Evolutionary conservation across 495 filamentous ascomycete species (phyloP), one percentile per base, ranked within the genome.

Genomic region (Cenococcum geophilum): DNA sequence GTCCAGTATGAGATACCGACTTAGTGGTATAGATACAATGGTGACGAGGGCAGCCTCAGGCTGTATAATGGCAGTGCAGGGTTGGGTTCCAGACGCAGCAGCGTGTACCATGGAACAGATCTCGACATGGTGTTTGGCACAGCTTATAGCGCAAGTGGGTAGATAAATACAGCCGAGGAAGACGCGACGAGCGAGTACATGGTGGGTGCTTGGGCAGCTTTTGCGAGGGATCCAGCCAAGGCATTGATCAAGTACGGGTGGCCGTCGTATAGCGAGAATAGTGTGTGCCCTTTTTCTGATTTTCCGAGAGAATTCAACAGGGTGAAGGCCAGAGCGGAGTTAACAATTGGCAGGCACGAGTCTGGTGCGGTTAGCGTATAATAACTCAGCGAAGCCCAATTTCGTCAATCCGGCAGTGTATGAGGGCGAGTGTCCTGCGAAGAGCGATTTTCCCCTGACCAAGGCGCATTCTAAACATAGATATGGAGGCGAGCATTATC

Each of bases 61-160:
- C 43, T 64, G 20, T 67, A 60, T 27, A 45, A 58, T 14, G 22
- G 58, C 18, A 20, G 32, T 22, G 48, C 58, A 16, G 58, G 58
- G 1, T 50, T 60, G 12, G 58, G 48, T 14, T 25, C 25, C 9
- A 35, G 58, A 40, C 51, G 61, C 18, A 67, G 60, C 32, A 57
- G 61, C 12, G 65, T 61, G n/a, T 67, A 64, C 32, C 65, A 67
- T 23, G 60, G 61, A 8, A 48, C 32, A 14, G 65, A 67, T 21
- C 50, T 60, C 14, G 34, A 53, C 40, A 61, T 64, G 65, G 25
- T 64, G 16, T 67, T 67, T 45, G 65, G 65, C 2, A 64, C 61
- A 5, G 57, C 57, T 6, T 16, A 61, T 18, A 61, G 64, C 35
- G 52, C 64, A 6, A 59, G 54, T 12, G 61, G 61, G 16, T 16